Evolutionary conservation across 108 stramenopile species (phyloP), one percentile per base, ranked within the genome.

Genomic region (Aurantiochytrium sp.): DNA sequence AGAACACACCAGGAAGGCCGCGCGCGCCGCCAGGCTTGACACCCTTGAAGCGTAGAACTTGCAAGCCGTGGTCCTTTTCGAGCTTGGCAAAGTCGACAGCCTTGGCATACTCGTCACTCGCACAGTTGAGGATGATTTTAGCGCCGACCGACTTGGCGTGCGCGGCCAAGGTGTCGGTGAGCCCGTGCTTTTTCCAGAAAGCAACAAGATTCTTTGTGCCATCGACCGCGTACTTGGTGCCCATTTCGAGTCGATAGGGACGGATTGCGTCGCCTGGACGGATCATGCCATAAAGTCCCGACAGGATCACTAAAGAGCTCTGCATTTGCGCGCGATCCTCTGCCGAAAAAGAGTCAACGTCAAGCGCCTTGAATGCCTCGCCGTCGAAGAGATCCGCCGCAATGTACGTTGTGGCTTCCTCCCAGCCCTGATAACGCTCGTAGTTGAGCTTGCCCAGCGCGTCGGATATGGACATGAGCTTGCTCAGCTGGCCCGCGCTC

Each of bases 391-490:
- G 76, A 23, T 83, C 76, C 12, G 49, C 23, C 10, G 76, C 76
- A 6, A 53, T 23, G 28, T 83, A 83, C 45, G 44, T 18, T 45
- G 45, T 83, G 10, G 45, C 49, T 6, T 83, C 51, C 76, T 83
- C 76, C 45, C 45, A 83, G 10, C 12, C 0, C 51, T 83, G 76
- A 35, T 53, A 83, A 1, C 76, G 19, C 3, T 23, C 76, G 28
- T 83, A 16, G 51, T 83, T 83, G 49, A 83, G 51, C 49, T 53
- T 83, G 2, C 49, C 76, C 16, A 83, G 76, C 49, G 45, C 76
- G 51, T 47, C 76, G 10, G 76, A 83, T 12, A 83, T 83, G 45
- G 23, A n/a, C 76, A 83, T 83, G 49, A 83, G 76, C 76, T 83
- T 47, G 3, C 76, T 47, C 45, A 83, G 76, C 49, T 83, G 49